Base-by-base conservation (phyloP, 371 early-diverging fungal species). In the Mucor circinelloides region DNA sequence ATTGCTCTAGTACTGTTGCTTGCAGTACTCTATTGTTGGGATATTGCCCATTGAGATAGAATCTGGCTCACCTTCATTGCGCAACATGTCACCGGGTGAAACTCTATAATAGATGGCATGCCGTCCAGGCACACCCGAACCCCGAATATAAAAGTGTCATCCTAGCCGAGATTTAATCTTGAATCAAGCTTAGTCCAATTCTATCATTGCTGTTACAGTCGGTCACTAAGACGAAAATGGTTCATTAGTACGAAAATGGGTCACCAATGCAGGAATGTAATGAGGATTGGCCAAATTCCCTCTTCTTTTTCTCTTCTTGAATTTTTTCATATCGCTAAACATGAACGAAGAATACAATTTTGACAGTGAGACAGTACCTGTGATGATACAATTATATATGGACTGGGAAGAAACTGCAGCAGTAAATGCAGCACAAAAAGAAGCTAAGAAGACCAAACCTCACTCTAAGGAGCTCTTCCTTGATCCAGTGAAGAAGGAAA, bases 371-470 rank as follows among this genome's bases (percentile, higher is more conserved):
- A 56, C 56, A 54, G 60, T 60, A 30, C 60, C 60, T 66, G 54
- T 66, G 50, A 66, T 66, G 59, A 54, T 66, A 34, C 60, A 54
- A 66, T 60, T 59, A 58, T 40, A 40, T 42, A 66, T 66, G 60
- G 66, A 52, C 38, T 66, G 60, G 66, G 66, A 66, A 66, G 59
- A 52, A 27, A 58, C 66, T 66, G 66, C 59, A 57, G 58, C 64
- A 44, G 46, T 57, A 66, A 55, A 66, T 60, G 54, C 61, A 62
- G 62, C 62, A 62, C 68, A 62, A 62, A 60, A 46, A 57, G 57
- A 68, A 69, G 64, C 54, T 64, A 44, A 59, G 44, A 57, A 67
- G 62, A 61, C 58, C 61, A 60, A 61, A 62, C 56, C 67, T 61
- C 67, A 67, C 61, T 61, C 68, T 57, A 57, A 67, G 25, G 63